Conservation (phyloP, 306 rosid genomes). For the Malus fusca region DNA sequence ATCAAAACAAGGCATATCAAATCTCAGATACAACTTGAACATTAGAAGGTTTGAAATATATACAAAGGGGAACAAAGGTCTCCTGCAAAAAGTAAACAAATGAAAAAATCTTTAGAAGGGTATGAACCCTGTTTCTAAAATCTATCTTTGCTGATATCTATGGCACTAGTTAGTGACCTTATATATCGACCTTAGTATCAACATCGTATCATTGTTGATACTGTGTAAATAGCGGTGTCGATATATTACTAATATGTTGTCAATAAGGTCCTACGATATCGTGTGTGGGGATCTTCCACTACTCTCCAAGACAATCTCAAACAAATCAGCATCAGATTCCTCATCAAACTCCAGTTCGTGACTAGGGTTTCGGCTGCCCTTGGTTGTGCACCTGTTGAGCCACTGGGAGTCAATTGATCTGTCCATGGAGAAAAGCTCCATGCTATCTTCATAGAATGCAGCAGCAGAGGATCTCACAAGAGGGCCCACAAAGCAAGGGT, state of each 20-base stretch:
- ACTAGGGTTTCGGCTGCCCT: slow-evolving; percentile 28
- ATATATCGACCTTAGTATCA: background rate
- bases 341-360: slow-evolving; percentile 24
- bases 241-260: background rate
- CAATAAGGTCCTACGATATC: background rate
- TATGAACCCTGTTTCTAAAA: slow-evolving; percentile 1
- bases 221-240: background rate
- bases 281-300: slow-evolving; percentile 21
- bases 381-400: slow-evolving; percentile 30
- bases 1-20: background rate
- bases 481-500: slow-evolving; percentile 77
- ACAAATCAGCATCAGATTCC: slow-evolving; percentile 40
- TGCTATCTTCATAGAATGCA: slow-evolving; percentile 64
- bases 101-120: background rate
- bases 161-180: background rate
- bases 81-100: background rate
- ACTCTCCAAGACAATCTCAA: slow-evolving; percentile 41
- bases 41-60: background rate
- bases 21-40: background rate
- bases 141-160: background rate
- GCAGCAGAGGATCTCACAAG: slow-evolving; percentile 29
- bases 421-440: slow-evolving; percentile 89
- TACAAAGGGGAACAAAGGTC: background rate
- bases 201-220: background rate
- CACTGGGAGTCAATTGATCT: slow-evolving; percentile 68